These are phyloP conservation scores for Aureobasidium mangrovei DNA, from an alignment of 2,329 filamentous ascomycete genomes.

Conservation along the genomic window DNA sequence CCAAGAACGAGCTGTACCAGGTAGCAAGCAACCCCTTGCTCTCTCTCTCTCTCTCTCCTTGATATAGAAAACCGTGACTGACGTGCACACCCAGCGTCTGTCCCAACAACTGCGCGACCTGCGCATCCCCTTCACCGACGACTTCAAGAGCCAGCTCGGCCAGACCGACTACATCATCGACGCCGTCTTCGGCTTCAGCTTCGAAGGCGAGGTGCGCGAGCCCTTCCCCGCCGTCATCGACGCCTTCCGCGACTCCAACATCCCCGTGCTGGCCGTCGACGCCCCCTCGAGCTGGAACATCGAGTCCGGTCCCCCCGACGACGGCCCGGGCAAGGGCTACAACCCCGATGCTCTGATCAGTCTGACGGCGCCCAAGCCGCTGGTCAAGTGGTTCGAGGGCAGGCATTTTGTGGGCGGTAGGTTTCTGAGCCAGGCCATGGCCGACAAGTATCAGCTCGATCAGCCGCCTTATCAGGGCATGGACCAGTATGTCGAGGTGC, in stretches of 20 bases:
- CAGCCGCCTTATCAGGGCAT: conserved; percentile 74
- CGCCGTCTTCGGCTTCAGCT: conserved; percentile 92
- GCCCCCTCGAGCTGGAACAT: conserved; percentile 94
- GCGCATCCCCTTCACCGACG: conserved; percentile 70
- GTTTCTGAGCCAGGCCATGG: conserved; percentile 70
- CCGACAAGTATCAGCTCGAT: conserved; percentile 78
- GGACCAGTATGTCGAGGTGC: conserved; percentile 81
- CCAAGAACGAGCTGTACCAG: conserved; percentile 83
- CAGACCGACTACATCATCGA: conserved; percentile 77
- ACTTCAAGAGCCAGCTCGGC: conserved; percentile 60
- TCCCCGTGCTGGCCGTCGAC: conserved; percentile 83
- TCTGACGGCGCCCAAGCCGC: conserved; percentile 85
- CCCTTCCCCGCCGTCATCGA: conserved; percentile 78
- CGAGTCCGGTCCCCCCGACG: conserved; percentile 68
- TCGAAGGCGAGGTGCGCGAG: conserved; percentile 83
- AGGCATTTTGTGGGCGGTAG: conserved; percentile 89
- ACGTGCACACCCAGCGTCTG: conserved; percentile 53
- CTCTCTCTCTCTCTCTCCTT: background rate
- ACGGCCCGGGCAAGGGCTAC: conserved; percentile 70
- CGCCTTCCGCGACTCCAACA: conserved; percentile 60
- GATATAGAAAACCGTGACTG: background rate
- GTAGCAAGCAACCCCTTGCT: conserved; percentile 36
- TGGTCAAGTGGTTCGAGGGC: conserved; percentile 74
- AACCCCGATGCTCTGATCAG: conserved; percentile 75
- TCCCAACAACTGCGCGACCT: conserved; percentile 78